phyloP scores from a whole-genome alignment of 257 asterid species.

The Phtheirospermum japonicum region DNA sequence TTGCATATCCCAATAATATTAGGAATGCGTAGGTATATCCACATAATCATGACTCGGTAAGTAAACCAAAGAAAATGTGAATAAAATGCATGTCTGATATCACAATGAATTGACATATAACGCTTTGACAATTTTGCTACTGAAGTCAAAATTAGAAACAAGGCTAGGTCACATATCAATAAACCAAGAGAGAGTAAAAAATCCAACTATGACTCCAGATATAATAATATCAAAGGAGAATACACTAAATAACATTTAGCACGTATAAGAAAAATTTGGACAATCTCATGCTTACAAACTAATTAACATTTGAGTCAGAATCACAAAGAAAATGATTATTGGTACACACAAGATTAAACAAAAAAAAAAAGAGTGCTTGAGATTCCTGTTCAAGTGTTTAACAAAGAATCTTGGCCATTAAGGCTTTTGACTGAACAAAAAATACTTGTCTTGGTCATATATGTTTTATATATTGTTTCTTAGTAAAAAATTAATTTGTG shows the following conservation, averaged over 20 bases:
- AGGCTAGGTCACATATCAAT: neutral
- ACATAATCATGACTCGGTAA: neutral
- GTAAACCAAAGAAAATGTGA: too few species aligned
- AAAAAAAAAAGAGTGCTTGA: neutral
- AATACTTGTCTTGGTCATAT: neutral
- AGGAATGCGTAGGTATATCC: neutral
- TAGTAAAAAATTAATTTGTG: too few species aligned
- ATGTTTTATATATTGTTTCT: too few species aligned
- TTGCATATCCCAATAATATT: neutral
- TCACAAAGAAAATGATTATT: too few species aligned
- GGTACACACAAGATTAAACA: neutral
- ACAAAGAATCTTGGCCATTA: neutral
- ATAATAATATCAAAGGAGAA: too few species aligned
- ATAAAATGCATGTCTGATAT: too few species aligned
- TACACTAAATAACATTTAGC: too few species aligned
- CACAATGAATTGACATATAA: neutral
- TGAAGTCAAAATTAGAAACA: constrained; percentile 10
- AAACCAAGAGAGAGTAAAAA: neutral
- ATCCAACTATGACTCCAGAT: constrained; percentile 8
- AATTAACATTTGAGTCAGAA: too few species aligned
- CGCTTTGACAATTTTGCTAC: neutral
- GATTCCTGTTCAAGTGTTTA: neutral
- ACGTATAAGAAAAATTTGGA: too few species aligned
- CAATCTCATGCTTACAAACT: too few species aligned
- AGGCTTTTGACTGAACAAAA: neutral